Evolutionary conservation across 805 yeast species (phyloP), one percentile per base, ranked within the genome.

Genomic region (Metschnikowia bowlesiae): DNA sequence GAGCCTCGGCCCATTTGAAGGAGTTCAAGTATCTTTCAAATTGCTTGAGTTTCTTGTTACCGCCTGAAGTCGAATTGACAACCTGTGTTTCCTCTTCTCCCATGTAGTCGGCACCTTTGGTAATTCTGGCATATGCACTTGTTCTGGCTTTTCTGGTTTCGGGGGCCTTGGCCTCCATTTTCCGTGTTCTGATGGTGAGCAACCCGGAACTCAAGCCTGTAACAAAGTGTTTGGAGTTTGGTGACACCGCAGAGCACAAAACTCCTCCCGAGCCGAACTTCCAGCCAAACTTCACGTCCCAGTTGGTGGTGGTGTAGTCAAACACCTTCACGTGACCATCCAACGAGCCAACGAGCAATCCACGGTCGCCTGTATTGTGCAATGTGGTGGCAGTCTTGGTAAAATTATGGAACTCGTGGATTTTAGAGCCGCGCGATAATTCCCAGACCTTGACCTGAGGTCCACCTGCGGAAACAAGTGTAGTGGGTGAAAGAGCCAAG

Each of bases 271-370:
- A 63, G 34, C 97, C 96, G 63, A 87, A 92, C 69, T 91, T 92
- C 97, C 98, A 92, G 44, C 97, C 97, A 65, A 90, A 92, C 65
- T 86, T 88, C 53, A 92, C 96, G 53, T 85, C 87, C 89, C 92
- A 91, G 59, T 81, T 79, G 38, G 80, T 63, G 22, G 85, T 79
- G 29, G 79, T 70, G 36, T 88, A 81, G 67, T 91, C 97, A 65
- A 92, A 89, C 41, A 91, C 91, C 68, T 94, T 94, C 52, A 94
- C 96, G 68, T 94, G 99, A 18, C 99, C 99, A 69, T 94, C 99
- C 51, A 94, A 74, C 0, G 97, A 90, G 14, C 98, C 97, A 2
- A 96, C 97, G 31, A 94, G 71, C 41, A 94, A 73, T n/a, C 94
- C 92, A 46, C 82, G 73, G 54, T 82, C 88, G 31, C 85, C 86